Percentiles rank a stretch among this genome's conserved stretches.
Evolutionary conservation across 306 rosid genomes (phyloP).

Genomic region (Glycyrrhiza uralensis): DNA sequence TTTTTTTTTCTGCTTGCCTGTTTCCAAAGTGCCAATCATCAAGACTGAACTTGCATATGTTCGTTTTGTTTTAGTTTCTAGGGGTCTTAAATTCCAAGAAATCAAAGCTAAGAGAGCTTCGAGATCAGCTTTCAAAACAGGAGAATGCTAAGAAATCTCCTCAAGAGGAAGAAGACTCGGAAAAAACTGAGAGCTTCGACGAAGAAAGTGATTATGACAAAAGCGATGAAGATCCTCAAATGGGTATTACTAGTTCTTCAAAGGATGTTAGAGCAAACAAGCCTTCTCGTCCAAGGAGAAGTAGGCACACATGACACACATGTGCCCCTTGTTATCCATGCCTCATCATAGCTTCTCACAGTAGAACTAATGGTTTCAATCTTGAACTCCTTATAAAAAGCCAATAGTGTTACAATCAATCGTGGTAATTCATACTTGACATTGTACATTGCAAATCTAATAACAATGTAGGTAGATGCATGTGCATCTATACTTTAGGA

Average conservation of each 20-base stretch:
- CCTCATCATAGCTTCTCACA: neutral
- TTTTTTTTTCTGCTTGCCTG: neutral
- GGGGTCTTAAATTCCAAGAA: constrained; percentile 84
- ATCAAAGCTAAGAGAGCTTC: constrained; percentile 69
- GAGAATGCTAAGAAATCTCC: constrained; percentile 47
- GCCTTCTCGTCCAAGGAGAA: constrained; percentile 45
- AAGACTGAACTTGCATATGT: constrained; percentile 22
- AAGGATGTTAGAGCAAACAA: constrained; percentile 30
- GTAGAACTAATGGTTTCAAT: neutral
- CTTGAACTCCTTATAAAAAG: neutral
- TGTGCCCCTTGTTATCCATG: neutral
- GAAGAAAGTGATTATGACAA: constrained; percentile 42
- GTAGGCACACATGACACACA: constrained; percentile 24
- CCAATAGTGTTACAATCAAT: neutral
- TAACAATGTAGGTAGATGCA: neutral
- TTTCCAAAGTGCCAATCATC: neutral
- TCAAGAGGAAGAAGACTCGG: constrained; percentile 64
- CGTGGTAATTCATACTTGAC: neutral
- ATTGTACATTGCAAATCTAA: neutral
- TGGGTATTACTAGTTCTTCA: constrained; percentile 38
- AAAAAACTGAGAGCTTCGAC: constrained; percentile 71
- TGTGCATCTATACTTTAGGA: neutral
- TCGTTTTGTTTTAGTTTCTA: constrained; percentile 61
- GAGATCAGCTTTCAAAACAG: constrained; percentile 50
- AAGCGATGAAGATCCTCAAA: constrained; percentile 41